Conservation (phyloP, 75 land plant genomes). For the Pinus taeda region DNA sequence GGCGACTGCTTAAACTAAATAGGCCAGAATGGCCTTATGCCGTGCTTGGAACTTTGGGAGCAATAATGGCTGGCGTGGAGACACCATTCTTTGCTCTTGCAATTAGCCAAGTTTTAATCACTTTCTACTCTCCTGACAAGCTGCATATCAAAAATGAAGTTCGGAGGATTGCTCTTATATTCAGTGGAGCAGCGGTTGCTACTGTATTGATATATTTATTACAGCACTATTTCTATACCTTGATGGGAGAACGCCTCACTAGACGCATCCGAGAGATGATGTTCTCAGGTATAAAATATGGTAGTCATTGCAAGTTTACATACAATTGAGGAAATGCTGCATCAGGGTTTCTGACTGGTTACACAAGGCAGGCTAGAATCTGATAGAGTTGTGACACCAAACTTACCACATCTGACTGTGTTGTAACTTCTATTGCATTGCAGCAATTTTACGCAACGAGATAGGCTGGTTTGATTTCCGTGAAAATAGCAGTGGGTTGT, state of each 20-base stretch:
- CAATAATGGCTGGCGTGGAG: conserved; percentile 69
- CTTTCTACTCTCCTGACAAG: conserved; percentile 59
- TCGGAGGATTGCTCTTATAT: conserved; percentile 46
- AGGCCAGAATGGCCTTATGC: conserved; percentile 81
- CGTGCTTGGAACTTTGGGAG: conserved; percentile 66
- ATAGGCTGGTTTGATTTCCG: conserved; percentile 45
- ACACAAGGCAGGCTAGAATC: not conserved
- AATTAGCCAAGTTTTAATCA: conserved; percentile 52
- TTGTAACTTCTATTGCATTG: conserved; percentile 5
- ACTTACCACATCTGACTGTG: not conserved
- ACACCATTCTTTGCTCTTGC: conserved; percentile 77
- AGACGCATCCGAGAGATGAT: conserved; percentile 60
- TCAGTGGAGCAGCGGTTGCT: conserved; percentile 52
- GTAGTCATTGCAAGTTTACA: not conserved
- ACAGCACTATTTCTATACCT: conserved; percentile 70
- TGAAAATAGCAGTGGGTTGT: conserved; percentile 28
- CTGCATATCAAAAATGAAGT: conserved; percentile 46
- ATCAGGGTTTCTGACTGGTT: not conserved
- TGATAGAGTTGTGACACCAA: not conserved
- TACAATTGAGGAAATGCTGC: not conserved
- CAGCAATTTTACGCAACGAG: conserved; percentile 46
- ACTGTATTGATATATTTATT: conserved; percentile 62
- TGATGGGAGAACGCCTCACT: conserved; percentile 77
- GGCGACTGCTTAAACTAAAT: conserved; percentile 56
- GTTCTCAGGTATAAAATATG: conserved; percentile 53